Base-by-base conservation (phyloP, 2,329 filamentous ascomycete genomes). In the Aureobasidium musti region DNA sequence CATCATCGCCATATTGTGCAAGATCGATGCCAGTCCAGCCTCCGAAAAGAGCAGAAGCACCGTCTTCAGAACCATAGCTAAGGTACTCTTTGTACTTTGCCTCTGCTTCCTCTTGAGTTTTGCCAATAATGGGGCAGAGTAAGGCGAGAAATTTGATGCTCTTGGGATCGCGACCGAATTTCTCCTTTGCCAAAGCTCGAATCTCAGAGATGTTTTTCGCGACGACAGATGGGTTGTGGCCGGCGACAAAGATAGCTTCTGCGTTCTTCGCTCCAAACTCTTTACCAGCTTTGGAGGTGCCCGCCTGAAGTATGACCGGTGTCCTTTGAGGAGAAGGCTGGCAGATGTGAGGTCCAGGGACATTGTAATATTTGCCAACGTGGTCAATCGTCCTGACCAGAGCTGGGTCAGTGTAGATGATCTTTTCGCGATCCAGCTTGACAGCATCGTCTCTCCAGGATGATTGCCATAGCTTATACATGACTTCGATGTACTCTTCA, bases 21-120 rank as follows among this genome's bases (percentile, higher is more conserved):
- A 89, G 77, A 72, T 90, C 85, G 54, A 89, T 87, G 0, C 87
- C 89, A 0, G 89, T 91, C 89, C 89, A 92, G 1, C 89, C 89
- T 23, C 88, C 88, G 71, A 91, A 92, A 21, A 91, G 76, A 1
- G 89, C 87, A 66, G 91, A 73, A 0, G 88, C 89, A 2, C 89
- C 89, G 70, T 89, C 89, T 49, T 84, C 80, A 1, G 83, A 84
- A 0, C 87, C 89, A 72, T 90, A 86, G 65, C 82, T 81, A 11
- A 83, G 80, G 68, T 86, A 87, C 5, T 90, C 86, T 0, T 80
- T 77, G 61, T 88, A 85, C 76, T 91, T 91, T 7, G 81, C 83
- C 67, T 82, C 77, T 0, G 89, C 89, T 73, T 90, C 88, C 66
- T 87, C 86, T 69, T 89, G 84, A 0, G 88, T 91, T 39, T 75